Evolutionary conservation across 345 rosid genomes (phyloP).

Genomic region (Triadica sebifera): DNA sequence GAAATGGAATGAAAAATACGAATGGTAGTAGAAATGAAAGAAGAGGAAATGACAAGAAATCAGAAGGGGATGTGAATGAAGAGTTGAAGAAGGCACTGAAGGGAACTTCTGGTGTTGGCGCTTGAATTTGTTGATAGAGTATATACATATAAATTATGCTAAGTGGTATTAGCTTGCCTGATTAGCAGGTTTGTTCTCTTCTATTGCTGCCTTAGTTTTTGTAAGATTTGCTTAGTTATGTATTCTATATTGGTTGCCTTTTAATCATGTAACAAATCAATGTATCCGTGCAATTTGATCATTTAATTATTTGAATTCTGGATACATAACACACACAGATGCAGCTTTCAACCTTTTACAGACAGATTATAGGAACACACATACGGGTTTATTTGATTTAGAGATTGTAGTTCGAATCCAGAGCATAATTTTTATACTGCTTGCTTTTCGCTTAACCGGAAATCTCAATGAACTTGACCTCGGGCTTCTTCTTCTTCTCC

Average conservation of each 20-base stretch:
- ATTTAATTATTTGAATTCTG: not conserved
- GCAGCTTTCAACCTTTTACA: not conserved
- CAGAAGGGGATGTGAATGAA: conserved; percentile 56
- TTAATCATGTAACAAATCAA: not conserved
- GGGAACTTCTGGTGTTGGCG: conserved; percentile 34
- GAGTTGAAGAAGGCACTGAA: conserved; percentile 67
- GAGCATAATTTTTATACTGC: not conserved
- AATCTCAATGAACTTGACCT: not conserved
- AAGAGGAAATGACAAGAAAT: conserved; percentile 48
- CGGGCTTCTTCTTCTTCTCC: not conserved
- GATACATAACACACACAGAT: not conserved
- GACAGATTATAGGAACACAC: not conserved
- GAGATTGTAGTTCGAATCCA: not conserved
- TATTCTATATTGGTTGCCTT: not conserved
- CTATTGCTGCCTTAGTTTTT: not conserved
- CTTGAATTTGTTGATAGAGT: conserved; percentile 29
- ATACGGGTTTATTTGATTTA: not conserved
- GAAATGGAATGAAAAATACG: conserved; percentile 33
- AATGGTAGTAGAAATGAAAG: conserved; percentile 31
- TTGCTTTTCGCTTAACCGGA: not conserved
- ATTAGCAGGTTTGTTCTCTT: not conserved
- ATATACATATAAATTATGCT: not conserved
- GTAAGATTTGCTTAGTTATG: conserved; percentile 7
- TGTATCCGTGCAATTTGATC: not conserved
- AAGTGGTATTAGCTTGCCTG: not conserved